Evolutionary conservation across 1,139 yeast species (phyloP), one percentile per base, ranked within the genome.

Genomic region (Diutina mesorugosa): DNA sequence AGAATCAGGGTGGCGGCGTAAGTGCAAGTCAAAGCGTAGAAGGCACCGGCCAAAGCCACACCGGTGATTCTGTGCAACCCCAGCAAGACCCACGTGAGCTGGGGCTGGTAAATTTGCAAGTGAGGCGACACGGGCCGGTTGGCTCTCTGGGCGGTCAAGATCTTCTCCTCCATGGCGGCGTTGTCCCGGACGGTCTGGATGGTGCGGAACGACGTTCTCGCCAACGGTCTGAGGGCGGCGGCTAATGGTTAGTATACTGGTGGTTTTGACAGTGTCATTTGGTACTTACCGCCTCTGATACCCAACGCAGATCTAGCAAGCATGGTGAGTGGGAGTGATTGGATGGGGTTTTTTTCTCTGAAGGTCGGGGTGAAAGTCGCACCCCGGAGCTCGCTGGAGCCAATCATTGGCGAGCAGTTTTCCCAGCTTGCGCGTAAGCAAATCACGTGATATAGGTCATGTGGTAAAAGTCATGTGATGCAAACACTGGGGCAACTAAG

Each of bases 71-170:
- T 86, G 74, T 93, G 98, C 61, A 86, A 70, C 47, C 85, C 75
- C 5, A 98, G 91, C 68, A 93, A 70, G 61, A 80, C 72, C 87
- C 86, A 80, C 52, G 98, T 89, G 63, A 91, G 71, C 76, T 93
- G 97, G 56, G 95, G 95, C 74, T 90, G 78, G 76, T 91, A 93
- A 68, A 93, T 91, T 59, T 84, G 74, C 69, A 93, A 79, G 71
- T 93, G 96, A 59, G 99, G 99, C 51, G 97, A 90, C 46, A 80
- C 74, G 54, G 99, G 99, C 74, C 99, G 85, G 73, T 83, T 81
- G 64, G 78, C 79, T 72, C 99, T 84, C 76, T 93, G 99, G 57
- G 85, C 83, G 59, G 83, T 79, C 61, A 93, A 80, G 59, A 90
- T 78, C 54, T 79, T 81, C 63, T 85, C 80, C 65, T 87, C 95